Percentiles rank a stretch among this genome's conserved stretches.
phyloP scores from a whole-genome alignment of 2,329 filamentous ascomycete species.

The Grosmannia penicillata region DNA sequence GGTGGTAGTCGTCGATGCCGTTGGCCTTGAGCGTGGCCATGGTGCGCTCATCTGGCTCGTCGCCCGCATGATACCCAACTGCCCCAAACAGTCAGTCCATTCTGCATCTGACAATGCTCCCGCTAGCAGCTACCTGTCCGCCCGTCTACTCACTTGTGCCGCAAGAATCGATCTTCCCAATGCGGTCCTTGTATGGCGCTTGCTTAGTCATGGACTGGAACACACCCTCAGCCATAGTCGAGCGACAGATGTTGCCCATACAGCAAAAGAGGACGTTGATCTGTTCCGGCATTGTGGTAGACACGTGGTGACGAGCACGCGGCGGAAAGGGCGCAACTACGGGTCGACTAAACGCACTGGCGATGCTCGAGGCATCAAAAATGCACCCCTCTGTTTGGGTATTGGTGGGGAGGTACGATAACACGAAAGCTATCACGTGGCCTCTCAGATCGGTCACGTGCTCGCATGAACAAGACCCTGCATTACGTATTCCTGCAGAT shows the following conservation, averaged over 20 bases:
- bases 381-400: too few species aligned
- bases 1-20: constrained; percentile 62
- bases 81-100: neutral
- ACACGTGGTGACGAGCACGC: too few species aligned
- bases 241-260: constrained; percentile 88
- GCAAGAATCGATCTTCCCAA: constrained; percentile 68
- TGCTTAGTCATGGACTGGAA: constrained; percentile 59
- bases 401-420: too few species aligned
- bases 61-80: constrained; percentile 71
- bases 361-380: too few species aligned
- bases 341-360: too few species aligned
- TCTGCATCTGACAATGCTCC: too few species aligned
- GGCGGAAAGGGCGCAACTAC: too few species aligned
- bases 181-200: constrained; percentile 39
- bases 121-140: neutral
- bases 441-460: too few species aligned
- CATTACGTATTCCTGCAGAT: too few species aligned
- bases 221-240: constrained; percentile 91
- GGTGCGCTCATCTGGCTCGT: constrained; percentile 67
- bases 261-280: constrained; percentile 86
- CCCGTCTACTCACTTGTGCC: constrained; percentile 41
- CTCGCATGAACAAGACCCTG: too few species aligned
- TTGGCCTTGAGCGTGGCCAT: constrained; percentile 62
- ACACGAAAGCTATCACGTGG: too few species aligned
- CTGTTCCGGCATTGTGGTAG: constrained; percentile 13